A percentile compares a stretch with the other conserved stretches of the same genome.
Evolutionary conservation across 176 grass and related monocot genomes (phyloP).

Genomic region (Carex pumila): DNA sequence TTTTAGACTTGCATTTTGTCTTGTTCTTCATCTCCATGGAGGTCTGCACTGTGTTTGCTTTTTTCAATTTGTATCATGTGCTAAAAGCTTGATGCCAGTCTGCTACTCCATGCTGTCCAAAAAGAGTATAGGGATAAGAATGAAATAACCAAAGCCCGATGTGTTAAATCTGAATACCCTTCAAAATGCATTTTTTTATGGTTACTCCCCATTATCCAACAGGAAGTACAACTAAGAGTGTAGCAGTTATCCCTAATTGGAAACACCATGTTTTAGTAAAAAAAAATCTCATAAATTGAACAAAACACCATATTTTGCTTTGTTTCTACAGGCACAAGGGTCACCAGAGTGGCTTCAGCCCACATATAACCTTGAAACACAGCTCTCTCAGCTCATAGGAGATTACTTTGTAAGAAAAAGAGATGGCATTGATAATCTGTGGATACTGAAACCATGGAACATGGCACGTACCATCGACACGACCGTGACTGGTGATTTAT

Average conservation of each 20-base stretch:
- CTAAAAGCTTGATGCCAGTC: not conserved
- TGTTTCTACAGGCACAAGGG: slow-evolving; percentile 66
- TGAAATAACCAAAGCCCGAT: not conserved
- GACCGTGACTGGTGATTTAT: slow-evolving; percentile 68
- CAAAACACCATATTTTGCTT: not conserved
- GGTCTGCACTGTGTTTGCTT: not conserved
- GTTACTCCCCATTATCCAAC: no score
- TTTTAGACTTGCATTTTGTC: not conserved
- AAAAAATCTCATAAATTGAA: not conserved
- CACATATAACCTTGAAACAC: slow-evolving; percentile 90
- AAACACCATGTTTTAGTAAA: not conserved
- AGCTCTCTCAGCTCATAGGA: slow-evolving; percentile 87
- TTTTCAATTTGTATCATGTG: not conserved
- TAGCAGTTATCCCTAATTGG: no score
- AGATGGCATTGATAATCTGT: slow-evolving; percentile 69
- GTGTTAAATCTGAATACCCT: not conserved
- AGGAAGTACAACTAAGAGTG: no score
- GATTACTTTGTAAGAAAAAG: slow-evolving; percentile 61
- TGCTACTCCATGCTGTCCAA: not conserved
- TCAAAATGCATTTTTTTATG: not conserved
- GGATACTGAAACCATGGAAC: slow-evolving; percentile 98
- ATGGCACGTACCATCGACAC: slow-evolving; percentile 98
- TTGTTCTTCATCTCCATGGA: not conserved
- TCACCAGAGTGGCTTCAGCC: slow-evolving; percentile 93
- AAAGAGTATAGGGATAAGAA: not conserved